These are phyloP conservation scores for Mytilinidion resinicola DNA, from an alignment of 495 filamentous ascomycete species.

Conservation along the genomic window DNA sequence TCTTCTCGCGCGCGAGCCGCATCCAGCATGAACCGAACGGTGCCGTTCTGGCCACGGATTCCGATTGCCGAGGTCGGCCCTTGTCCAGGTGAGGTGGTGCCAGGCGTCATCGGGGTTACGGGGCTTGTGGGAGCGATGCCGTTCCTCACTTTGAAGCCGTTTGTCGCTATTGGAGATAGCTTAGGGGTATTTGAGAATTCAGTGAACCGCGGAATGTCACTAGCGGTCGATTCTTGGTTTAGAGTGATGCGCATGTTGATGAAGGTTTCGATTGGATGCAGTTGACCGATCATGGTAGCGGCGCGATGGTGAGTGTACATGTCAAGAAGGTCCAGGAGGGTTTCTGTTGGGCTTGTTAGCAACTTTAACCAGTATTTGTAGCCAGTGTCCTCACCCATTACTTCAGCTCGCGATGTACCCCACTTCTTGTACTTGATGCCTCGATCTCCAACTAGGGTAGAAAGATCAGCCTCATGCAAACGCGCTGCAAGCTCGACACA, in stretches of 20 bases:
- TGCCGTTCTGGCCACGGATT: constrained; percentile 55
- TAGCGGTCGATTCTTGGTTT: constrained; percentile 63
- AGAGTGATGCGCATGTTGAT: constrained; percentile 77
- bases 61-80: constrained; percentile 20
- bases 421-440: constrained; percentile 46
- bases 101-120: constrained; percentile 30
- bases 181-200: constrained; percentile 21
- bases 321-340: constrained; percentile 77
- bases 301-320: constrained; percentile 76
- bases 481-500: constrained; percentile 73
- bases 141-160: constrained; percentile 31
- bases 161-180: constrained; percentile 21
- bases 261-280: constrained; percentile 65
- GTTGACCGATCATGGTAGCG: constrained; percentile 63
- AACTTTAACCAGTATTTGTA: background rate
- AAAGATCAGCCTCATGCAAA: constrained; percentile 48
- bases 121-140: constrained; percentile 20
- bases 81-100: constrained; percentile 20
- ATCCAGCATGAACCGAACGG: constrained; percentile 87
- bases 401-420: constrained; percentile 57
- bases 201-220: constrained; percentile 50
- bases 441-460: constrained; percentile 40
- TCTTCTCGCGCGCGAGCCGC: constrained; percentile 67
- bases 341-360: constrained; percentile 46
- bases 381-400: constrained; percentile 50